Conservation (phyloP, 768 basidiomycete species). For the Tubosaeta sp. region DNA sequence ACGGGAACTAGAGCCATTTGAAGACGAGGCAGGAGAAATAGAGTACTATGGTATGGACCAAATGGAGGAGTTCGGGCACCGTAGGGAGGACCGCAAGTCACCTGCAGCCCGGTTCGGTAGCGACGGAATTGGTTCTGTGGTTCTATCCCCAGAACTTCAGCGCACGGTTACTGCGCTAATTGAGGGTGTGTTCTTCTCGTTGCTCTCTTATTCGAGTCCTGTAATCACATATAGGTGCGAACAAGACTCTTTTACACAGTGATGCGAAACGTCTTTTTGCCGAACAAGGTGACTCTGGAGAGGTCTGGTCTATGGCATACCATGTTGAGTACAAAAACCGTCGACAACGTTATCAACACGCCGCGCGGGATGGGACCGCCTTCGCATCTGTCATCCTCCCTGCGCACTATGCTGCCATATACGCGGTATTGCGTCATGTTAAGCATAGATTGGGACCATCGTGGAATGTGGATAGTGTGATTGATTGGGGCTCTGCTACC, state of each 20-base stretch:
- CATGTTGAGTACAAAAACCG: slow-evolving; percentile 57
- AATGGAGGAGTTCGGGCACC: slow-evolving; percentile 22
- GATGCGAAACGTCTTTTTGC: slow-evolving; percentile 72
- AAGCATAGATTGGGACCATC: slow-evolving; percentile 58
- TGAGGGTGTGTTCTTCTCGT: slow-evolving; percentile 40
- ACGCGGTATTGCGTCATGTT: slow-evolving; percentile 65
- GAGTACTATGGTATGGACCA: slow-evolving; percentile 28
- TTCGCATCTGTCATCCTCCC: slow-evolving; percentile 86
- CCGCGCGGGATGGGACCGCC: slow-evolving; percentile 71
- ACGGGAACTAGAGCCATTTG: slow-evolving; percentile 55
- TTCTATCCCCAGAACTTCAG: slow-evolving; percentile 70
- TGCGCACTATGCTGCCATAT: slow-evolving; percentile 78
- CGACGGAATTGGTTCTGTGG: slow-evolving; percentile 62
- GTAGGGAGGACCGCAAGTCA: slow-evolving; percentile 53
- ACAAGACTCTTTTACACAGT: slow-evolving; percentile 59
- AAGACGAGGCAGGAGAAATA: slow-evolving; percentile 32
- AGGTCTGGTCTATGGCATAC: slow-evolving; percentile 54
- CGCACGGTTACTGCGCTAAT: slow-evolving; percentile 64
- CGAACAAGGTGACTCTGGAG: slow-evolving; percentile 28
- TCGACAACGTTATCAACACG: slow-evolving; percentile 54
- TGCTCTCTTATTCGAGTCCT: slow-evolving; percentile 5
- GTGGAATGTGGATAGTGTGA: slow-evolving; percentile 57
- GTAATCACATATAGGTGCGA: slow-evolving; percentile 43
- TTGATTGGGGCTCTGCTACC: slow-evolving; percentile 84
- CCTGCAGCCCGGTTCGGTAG: slow-evolving; percentile 83